phyloP scores from a whole-genome alignment of 2,329 filamentous ascomycete genomes.

The Aspergillus aculeatinus region DNA sequence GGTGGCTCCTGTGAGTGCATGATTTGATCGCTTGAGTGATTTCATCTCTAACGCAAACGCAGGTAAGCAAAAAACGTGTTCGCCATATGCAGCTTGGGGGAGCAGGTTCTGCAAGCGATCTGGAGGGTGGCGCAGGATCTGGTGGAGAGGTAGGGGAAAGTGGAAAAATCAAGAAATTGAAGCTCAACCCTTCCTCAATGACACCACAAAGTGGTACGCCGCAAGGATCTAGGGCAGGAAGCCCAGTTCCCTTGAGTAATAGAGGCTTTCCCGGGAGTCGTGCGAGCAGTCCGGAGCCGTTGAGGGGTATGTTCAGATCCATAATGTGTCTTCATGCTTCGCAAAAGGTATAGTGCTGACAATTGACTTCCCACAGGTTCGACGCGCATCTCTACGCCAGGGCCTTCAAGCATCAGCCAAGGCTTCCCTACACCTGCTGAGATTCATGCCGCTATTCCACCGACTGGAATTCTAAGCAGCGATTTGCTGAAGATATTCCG shows the following conservation, averaged over 20 bases:
- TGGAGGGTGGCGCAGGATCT: constrained; percentile 53
- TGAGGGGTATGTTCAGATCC: constrained; percentile 25
- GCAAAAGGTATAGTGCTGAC: neutral
- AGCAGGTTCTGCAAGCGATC: constrained; percentile 55
- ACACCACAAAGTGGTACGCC: constrained; percentile 44
- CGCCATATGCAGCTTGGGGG: constrained; percentile 32
- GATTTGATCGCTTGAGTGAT: neutral
- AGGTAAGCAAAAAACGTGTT: constrained; percentile 54
- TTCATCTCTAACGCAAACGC: constrained; percentile 5
- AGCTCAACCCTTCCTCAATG: constrained; percentile 44
- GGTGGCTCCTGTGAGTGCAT: constrained; percentile 49
- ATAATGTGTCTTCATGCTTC: neutral
- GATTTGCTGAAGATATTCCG: constrained; percentile 47
- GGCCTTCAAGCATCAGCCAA: constrained; percentile 22
- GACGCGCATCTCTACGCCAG: constrained; percentile 33
- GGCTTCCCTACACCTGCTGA: constrained; percentile 48
- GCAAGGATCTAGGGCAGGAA: constrained; percentile 50
- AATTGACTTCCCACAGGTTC: constrained; percentile 18
- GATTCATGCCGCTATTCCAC: constrained; percentile 48
- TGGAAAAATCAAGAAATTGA: constrained; percentile 49
- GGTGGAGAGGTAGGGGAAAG: constrained; percentile 48
- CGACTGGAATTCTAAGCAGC: constrained; percentile 45
- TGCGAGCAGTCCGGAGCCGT: constrained; percentile 41
- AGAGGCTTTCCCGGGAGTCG: constrained; percentile 35
- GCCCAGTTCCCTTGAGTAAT: constrained; percentile 39